phyloP scores from a whole-genome alignment of 2,329 filamentous ascomycete species.

The Pyrenophora teres region DNA sequence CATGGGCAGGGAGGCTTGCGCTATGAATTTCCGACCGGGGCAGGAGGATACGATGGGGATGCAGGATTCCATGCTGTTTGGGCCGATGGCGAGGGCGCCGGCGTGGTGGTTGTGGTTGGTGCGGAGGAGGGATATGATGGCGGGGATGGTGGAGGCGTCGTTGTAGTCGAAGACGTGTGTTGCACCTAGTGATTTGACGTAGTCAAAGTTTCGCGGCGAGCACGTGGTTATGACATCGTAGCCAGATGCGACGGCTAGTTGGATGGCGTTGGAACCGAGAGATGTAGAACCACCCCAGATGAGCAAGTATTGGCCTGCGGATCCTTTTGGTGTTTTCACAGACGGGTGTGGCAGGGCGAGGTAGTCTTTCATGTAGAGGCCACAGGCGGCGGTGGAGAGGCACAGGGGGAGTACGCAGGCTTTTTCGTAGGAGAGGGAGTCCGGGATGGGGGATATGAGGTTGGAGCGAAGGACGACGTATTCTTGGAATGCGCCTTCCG shows the following conservation, averaged over 20 bases:
- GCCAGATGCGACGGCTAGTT: conserved; percentile 53
- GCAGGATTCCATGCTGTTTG: conserved; percentile 16
- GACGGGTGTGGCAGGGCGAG: conserved; percentile 28
- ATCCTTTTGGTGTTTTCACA: conserved; percentile 47
- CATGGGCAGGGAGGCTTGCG: neutral
- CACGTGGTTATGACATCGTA: conserved; percentile 52
- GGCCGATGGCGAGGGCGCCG: conserved; percentile 44
- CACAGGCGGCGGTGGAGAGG: conserved; percentile 19
- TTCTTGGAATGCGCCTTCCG: conserved; percentile 51
- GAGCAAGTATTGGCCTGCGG: conserved; percentile 41
- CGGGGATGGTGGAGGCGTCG: conserved; percentile 32
- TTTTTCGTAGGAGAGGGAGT: conserved; percentile 50
- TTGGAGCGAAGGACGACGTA: conserved; percentile 57
- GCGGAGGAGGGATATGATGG: conserved; percentile 44
- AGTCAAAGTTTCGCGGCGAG: conserved; percentile 53
- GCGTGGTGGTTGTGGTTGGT: conserved; percentile 40
- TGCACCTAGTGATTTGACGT: conserved; percentile 54
- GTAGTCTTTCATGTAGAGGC: conserved; percentile 18
- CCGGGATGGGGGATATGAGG: conserved; percentile 53
- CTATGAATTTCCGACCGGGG: neutral
- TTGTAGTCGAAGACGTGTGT: conserved; percentile 56
- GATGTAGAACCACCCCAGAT: conserved; percentile 55
- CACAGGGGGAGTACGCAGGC: conserved; percentile 50
- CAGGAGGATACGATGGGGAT: neutral
- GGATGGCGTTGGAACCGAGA: conserved; percentile 55